Evolutionary conservation across 352 stramenopile species (phyloP).

Genomic region (Chrysophaeum taylorii): DNA sequence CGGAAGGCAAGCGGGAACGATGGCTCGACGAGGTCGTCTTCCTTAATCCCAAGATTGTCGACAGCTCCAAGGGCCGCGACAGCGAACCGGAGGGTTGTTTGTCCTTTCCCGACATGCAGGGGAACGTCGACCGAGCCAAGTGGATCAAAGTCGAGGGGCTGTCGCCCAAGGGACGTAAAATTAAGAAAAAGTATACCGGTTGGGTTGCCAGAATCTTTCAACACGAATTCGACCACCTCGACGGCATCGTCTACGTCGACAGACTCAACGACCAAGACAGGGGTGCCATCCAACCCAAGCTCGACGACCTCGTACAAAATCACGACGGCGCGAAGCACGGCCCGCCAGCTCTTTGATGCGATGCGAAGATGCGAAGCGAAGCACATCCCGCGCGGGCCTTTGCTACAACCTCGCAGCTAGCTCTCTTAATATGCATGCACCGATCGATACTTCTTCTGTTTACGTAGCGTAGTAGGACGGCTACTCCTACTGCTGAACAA

Average conservation of each 20-base stretch:
- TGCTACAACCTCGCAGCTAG: no score
- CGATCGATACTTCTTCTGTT: neutral
- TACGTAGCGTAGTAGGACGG: neutral
- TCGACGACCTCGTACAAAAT: constrained; percentile 44
- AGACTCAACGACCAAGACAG: constrained; percentile 40
- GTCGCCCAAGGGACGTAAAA: constrained; percentile 53
- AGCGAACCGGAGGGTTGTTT: constrained; percentile 57
- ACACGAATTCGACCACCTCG: constrained; percentile 76
- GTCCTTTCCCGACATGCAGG: constrained; percentile 59
- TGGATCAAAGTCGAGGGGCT: constrained; percentile 53
- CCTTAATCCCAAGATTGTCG: constrained; percentile 62
- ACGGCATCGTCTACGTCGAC: constrained; percentile 64
- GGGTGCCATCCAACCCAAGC: constrained; percentile 33
- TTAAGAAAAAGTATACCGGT: constrained; percentile 57
- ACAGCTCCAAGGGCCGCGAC: constrained; percentile 40
- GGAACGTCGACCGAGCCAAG: constrained; percentile 47
- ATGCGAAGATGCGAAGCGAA: no score
- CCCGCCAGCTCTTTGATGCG: no score
- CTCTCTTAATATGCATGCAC: no score
- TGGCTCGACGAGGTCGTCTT: constrained; percentile 60
- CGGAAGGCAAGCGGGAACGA: constrained; percentile 46
- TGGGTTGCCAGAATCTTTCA: constrained; percentile 67
- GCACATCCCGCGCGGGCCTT: no score
- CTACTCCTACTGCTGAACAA: neutral
- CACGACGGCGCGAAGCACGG: constrained; percentile 41